These are phyloP conservation scores for Phanerodontia chrysosporium DNA, from an alignment of 768 basidiomycete species.

Conservation along the genomic window DNA sequence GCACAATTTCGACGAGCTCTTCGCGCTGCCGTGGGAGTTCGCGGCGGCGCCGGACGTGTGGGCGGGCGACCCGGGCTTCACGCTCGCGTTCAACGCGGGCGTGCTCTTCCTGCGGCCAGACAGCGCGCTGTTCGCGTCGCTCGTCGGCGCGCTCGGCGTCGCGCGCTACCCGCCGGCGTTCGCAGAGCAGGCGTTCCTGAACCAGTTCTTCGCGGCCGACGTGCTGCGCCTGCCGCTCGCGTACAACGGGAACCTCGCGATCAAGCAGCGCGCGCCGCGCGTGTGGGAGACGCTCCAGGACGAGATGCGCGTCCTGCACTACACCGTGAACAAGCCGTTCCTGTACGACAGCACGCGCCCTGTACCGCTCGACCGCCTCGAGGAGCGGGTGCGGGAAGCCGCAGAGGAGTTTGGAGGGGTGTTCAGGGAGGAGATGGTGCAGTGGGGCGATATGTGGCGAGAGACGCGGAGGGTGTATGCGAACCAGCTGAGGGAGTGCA, in stretches of 20 bases:
- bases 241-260: conserved; percentile 39
- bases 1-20: conserved; percentile 40
- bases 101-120: conserved; percentile 33
- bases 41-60: conserved; percentile 40
- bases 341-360: not conserved
- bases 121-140: conserved; percentile 24
- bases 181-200: conserved; percentile 40
- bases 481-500: not conserved
- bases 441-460: conserved; percentile 1
- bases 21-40: conserved; percentile 35
- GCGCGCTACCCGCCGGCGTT: conserved; percentile 29
- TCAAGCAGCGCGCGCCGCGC: conserved; percentile 29
- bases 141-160: conserved; percentile 25
- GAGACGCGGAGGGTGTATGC: not conserved
- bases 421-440: not conserved
- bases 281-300: conserved; percentile 32
- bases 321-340: conserved; percentile 31
- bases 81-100: conserved; percentile 36
- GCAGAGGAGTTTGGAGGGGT: not conserved
- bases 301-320: conserved; percentile 36
- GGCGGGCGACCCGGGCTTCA: conserved; percentile 27
- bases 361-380: not conserved
- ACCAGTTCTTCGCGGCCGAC: conserved; percentile 33
- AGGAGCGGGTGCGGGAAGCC: not conserved
- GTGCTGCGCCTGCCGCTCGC: conserved; percentile 34